These are phyloP conservation scores for Candida tibetensis DNA, from an alignment of 805 yeast species.

Conservation along the genomic window DNA sequence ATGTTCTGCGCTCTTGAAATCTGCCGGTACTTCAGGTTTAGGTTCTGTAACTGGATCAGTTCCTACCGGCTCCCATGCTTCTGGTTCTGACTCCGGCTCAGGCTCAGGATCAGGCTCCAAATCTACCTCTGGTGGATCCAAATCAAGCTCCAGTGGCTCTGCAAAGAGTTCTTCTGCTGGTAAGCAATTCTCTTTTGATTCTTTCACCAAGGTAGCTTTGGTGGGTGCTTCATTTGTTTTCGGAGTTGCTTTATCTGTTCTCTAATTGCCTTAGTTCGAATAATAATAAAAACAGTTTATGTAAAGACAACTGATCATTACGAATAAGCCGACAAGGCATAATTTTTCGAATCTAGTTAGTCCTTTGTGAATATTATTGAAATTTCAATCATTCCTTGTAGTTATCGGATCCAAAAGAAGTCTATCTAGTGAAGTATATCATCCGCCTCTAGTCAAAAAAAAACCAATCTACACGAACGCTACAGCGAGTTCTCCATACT, in stretches of 20 bases:
- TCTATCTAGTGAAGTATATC: too few species aligned
- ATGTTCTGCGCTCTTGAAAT: conserved; percentile 55
- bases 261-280: conserved; percentile 9
- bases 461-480: too few species aligned
- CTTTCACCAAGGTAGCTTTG: conserved; percentile 18
- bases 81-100: conserved; percentile 27
- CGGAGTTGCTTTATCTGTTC: conserved; percentile 28
- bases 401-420: too few species aligned
- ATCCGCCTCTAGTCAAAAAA: too few species aligned
- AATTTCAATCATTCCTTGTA: too few species aligned
- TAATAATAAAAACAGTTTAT: too few species aligned
- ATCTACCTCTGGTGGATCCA: conserved; percentile 13
- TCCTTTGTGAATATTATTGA: too few species aligned
- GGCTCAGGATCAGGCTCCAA: conserved; percentile 22
- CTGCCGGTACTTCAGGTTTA: conserved; percentile 71
- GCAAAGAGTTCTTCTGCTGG: conserved; percentile 17
- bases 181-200: conserved; percentile 13
- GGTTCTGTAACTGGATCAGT: conserved; percentile 47
- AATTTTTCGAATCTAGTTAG: too few species aligned
- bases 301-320: too few species aligned
- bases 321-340: too few species aligned
- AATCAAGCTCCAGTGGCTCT: conserved; percentile 6
- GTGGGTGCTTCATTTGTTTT: conserved; percentile 23
- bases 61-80: conserved; percentile 27
- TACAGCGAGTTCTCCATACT: too few species aligned